Evolutionary conservation across 106 monocot genomes (phyloP).

Genomic region (Posidonia australis): DNA sequence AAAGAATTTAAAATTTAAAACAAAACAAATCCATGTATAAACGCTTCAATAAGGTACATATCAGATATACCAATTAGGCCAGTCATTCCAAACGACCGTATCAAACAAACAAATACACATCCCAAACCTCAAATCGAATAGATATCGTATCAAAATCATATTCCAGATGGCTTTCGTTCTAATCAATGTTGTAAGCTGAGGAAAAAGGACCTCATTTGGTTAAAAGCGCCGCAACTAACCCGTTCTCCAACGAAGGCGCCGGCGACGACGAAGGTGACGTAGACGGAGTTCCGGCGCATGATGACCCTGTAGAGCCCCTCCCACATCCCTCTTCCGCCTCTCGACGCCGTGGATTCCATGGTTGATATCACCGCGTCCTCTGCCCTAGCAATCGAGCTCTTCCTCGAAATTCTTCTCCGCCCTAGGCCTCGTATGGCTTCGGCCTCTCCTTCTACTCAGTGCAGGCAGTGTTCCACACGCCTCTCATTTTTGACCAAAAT

Average conservation of each 20-base stretch:
- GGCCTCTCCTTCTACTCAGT: no score
- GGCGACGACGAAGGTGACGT: slow-evolving; percentile 77
- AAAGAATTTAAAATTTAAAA: neutral
- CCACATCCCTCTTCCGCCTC: slow-evolving; percentile 29
- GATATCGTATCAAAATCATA: no score
- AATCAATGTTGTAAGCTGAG: neutral
- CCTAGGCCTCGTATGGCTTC: neutral
- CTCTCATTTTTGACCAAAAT: no score
- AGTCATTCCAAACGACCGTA: no score
- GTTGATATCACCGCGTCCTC: neutral
- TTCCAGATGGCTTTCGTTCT: no score
- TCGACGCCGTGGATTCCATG: slow-evolving; percentile 22
- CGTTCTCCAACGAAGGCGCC: slow-evolving; percentile 72
- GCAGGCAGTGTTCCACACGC: no score
- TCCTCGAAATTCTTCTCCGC: neutral
- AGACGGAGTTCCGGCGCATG: slow-evolving; percentile 84
- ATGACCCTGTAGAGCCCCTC: slow-evolving; percentile 59
- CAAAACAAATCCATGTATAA: neutral
- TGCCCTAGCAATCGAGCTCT: neutral
- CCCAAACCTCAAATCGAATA: no score
- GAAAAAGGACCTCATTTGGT: neutral
- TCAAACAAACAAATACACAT: no score
- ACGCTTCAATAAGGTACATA: neutral
- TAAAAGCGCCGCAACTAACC: slow-evolving; percentile 15
- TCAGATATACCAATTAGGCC: neutral